phyloP scores from a whole-genome alignment of 2,329 filamentous ascomycete species.

The Penicillium janthinellum region DNA sequence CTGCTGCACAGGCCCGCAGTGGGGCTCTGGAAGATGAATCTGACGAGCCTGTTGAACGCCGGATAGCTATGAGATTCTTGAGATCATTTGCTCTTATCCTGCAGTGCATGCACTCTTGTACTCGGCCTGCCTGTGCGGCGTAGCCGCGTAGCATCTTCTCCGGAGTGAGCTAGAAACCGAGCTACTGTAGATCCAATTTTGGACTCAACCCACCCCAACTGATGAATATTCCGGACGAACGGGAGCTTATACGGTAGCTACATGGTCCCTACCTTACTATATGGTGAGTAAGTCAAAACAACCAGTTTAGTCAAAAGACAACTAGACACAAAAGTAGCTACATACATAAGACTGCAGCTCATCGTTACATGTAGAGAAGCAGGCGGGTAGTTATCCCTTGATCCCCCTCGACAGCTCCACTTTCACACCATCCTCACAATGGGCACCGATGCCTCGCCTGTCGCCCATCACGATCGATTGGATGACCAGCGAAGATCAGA shows the following conservation, averaged over 20 bases:
- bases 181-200: too few species aligned
- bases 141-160: too few species aligned
- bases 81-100: background rate
- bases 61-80: background rate
- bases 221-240: background rate
- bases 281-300: background rate
- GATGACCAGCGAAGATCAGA: background rate
- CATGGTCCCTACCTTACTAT: background rate
- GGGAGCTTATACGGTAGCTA: background rate
- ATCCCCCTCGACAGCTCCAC: constrained; percentile 4
- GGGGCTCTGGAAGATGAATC: constrained; percentile 1
- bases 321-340: too few species aligned
- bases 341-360: too few species aligned
- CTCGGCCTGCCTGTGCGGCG: too few species aligned
- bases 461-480: background rate
- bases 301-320: too few species aligned
- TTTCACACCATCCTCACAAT: background rate
- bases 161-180: too few species aligned
- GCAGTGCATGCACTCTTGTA: background rate
- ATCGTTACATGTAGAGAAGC: too few species aligned
- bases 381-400: background rate
- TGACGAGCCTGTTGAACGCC: background rate
- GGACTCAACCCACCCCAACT: background rate
- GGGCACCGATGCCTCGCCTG: background rate
- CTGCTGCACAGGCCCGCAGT: constrained; percentile 2